Percentiles rank a stretch among this genome's conserved stretches.
phyloP scores from a whole-genome alignment of 148 eudicot species.

The Persicaria maculosa region DNA sequence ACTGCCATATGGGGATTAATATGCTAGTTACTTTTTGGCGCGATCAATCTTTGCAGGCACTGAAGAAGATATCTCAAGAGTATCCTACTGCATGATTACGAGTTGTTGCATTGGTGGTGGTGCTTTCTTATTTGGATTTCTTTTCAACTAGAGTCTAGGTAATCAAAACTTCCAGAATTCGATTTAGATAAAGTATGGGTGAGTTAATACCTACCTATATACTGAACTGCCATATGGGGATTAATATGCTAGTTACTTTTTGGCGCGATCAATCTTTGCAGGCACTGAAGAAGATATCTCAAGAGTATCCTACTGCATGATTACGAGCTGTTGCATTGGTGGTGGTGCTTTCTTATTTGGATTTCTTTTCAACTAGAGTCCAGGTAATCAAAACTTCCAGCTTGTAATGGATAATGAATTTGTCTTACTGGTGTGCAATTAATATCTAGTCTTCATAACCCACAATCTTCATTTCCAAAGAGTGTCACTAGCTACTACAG shows the following conservation, averaged over 20 bases:
- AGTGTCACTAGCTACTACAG: conserved; percentile 90
- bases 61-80: conserved; percentile 94
- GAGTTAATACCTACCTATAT: not conserved
- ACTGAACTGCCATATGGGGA: not conserved
- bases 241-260: conserved; percentile 2
- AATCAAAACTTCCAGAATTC: too few relatives aligned
- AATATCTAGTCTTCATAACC: not conserved
- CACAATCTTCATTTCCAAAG: conserved; percentile 34
- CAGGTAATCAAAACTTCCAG: conserved; percentile 7
- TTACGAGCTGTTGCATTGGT: conserved; percentile 92
- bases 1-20: not conserved
- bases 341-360: conserved; percentile 98
- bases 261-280: conserved; percentile 69
- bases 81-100: conserved; percentile 97
- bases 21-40: conserved; percentile 11
- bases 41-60: conserved; percentile 86
- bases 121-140: conserved; percentile 95
- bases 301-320: conserved; percentile 96
- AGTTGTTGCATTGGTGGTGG: conserved; percentile 97
- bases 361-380: conserved; percentile 96
- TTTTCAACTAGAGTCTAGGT: conserved; percentile 96
- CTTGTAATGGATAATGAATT: too few relatives aligned
- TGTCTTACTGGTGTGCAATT: not conserved
- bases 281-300: conserved; percentile 96
- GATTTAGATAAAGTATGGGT: not conserved